Conservation (phyloP, 805 yeast genomes). For the Candida stauntonica region DNA sequence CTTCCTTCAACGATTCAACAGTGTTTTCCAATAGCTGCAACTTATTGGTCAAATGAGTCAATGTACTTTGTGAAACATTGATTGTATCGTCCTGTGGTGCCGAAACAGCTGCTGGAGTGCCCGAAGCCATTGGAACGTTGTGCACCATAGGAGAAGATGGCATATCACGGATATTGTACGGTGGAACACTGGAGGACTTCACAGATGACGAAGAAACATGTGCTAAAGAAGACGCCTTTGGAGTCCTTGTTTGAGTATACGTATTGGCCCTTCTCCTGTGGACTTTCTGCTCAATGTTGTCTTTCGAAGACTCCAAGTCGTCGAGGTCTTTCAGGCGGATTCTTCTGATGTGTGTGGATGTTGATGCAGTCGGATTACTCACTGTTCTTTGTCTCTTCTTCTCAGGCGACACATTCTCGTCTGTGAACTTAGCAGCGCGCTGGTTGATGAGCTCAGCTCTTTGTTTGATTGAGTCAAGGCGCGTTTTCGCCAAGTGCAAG, state of each 20-base stretch:
- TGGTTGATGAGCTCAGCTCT: constrained; percentile 16
- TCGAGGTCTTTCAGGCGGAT: constrained; percentile 12
- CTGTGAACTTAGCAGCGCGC: constrained; percentile 18
- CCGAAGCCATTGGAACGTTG: neutral
- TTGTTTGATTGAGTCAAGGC: constrained; percentile 10
- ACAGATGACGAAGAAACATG: too few species aligned
- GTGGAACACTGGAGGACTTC: neutral
- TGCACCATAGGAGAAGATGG: constrained; percentile 20
- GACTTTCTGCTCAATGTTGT: constrained; percentile 1
- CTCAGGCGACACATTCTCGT: constrained; percentile 12
- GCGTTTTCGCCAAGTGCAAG: constrained; percentile 2
- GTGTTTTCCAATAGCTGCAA: constrained; percentile 18
- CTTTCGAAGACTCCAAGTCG: constrained; percentile 9
- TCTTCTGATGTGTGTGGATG: constrained; percentile 1
- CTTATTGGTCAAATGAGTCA: constrained; percentile 14
- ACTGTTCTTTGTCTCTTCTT: constrained; percentile 12
- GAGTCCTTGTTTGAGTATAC: too few species aligned
- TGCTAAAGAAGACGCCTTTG: too few species aligned
- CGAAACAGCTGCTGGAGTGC: neutral
- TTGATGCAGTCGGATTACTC: constrained; percentile 1
- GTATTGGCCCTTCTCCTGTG: constrained; percentile 12
- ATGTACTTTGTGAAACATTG: constrained; percentile 9
- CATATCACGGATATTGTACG: constrained; percentile 11
- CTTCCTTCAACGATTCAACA: constrained; percentile 18
- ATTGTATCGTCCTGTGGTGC: constrained; percentile 1